Evolutionary conservation across 805 yeast species (phyloP), one percentile per base, ranked within the genome.

Genomic region (Cyberlindnera bimundalis): DNA sequence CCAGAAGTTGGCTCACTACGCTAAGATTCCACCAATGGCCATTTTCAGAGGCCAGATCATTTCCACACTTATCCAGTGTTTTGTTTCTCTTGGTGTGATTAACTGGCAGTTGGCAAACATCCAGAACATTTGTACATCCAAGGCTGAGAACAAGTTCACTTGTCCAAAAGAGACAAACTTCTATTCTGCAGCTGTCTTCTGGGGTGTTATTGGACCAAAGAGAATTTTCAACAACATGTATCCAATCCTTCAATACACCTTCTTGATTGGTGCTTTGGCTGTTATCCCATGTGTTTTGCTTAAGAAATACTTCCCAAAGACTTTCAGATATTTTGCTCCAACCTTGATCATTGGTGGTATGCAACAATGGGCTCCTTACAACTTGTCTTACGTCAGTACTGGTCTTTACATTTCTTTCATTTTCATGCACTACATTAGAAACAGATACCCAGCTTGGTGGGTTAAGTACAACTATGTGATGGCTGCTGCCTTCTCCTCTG

Each of bases 161-260:
- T 64, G 68, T 35, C 44, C 43, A 25, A 72, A 70, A 42, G 32
- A 41, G 40, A 33, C 20, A 51, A 17, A 60, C 78, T 73, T 59
- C 50, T 76, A 73, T 6, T 28, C 45, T 18, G 45, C 48, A 11
- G 24, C 42, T 19, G 69, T 74, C 30, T 71, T 72, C 44, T 74
- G 73, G 59, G 80, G 80, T 12, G 76, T 68, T 35, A 72, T 74
- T 43, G 80, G 80, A 8, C 79, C 79, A 9, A 67, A 70, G 26
- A 71, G 71, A 50, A 75, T 76, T 7, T 76, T 76, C 55, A 65
- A 70, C 40, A 73, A 74, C 0, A 58, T 79, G 18, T 81, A 81
- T 52, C 85, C 86, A 1, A 64, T 72, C 12, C 61, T 81, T 41
- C 74, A 76, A 56, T 81, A 78, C 76, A 75, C 82, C 45, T 80